These are phyloP conservation scores for Camelina sativa DNA, from an alignment of 345 rosid species.

Conservation along the genomic window DNA sequence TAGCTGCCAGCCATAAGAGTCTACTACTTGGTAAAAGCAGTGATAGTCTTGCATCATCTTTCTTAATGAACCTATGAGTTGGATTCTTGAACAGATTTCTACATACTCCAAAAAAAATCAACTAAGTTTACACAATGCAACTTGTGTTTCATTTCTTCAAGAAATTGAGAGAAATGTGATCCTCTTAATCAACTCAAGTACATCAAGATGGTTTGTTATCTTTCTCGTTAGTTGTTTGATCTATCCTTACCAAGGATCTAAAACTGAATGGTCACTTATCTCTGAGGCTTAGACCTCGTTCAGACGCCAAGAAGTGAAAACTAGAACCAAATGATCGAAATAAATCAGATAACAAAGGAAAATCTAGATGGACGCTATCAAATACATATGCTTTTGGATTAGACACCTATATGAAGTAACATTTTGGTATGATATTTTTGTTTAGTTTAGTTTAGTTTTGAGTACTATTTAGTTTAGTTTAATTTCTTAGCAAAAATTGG, in stretches of 20 bases:
- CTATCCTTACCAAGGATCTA: not conserved
- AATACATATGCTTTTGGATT: not conserved
- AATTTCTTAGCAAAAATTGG: too few relatives aligned
- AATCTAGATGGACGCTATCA: constrained; percentile 10
- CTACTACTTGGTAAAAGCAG: constrained; percentile 24
- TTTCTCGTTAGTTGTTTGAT: constrained; percentile 9
- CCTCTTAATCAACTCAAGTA: constrained; percentile 73
- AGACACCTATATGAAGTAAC: too few relatives aligned
- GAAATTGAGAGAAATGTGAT: constrained; percentile 85
- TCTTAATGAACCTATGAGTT: constrained; percentile 15
- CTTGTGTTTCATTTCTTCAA: constrained; percentile 49
- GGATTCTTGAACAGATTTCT: constrained; percentile 3
- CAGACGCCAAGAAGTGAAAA: constrained; percentile 51
- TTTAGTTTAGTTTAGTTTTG: too few relatives aligned
- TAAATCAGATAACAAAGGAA: constrained; percentile 13
- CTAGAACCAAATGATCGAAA: constrained; percentile 24
- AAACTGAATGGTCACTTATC: constrained; percentile 25
- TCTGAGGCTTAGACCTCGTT: constrained; percentile 64
- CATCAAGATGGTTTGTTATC: constrained; percentile 63
- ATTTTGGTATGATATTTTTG: too few relatives aligned
- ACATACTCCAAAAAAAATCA: not conserved
- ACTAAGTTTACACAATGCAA: constrained; percentile 1
- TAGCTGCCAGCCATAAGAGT: constrained; percentile 16
- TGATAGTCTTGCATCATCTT: constrained; percentile 24
- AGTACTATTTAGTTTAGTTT: too few relatives aligned